Evolutionary conservation across 2,329 filamentous ascomycete species (phyloP).

Genomic region (Juglanconis juglandina): DNA sequence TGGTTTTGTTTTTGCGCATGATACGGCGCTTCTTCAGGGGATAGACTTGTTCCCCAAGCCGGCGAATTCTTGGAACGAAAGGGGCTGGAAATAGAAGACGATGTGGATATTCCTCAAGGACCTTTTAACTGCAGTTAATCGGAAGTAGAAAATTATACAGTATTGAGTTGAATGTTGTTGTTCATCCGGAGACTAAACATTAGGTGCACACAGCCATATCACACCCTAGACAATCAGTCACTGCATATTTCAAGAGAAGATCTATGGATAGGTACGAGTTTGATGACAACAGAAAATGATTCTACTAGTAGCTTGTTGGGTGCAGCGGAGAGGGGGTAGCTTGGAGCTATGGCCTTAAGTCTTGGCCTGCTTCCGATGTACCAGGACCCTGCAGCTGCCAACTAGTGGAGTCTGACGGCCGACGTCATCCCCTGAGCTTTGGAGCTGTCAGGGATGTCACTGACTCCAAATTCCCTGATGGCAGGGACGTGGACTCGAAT

Average conservation of each 20-base stretch:
- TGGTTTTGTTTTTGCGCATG: conserved; percentile 21
- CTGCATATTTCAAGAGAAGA: too few species aligned
- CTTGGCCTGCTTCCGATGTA: background rate
- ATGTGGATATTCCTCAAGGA: conserved; percentile 21
- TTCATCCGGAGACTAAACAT: background rate
- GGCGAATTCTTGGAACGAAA: conserved; percentile 17
- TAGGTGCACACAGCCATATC: background rate
- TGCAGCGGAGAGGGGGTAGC: too few species aligned
- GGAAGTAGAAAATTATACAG: background rate
- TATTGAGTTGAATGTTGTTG: too few species aligned
- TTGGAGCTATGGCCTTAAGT: background rate
- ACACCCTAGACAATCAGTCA: too few species aligned
- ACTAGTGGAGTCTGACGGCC: background rate
- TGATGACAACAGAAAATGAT: too few species aligned
- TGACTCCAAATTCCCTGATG: background rate
- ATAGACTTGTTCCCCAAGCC: conserved; percentile 19
- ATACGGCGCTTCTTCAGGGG: conserved; percentile 13
- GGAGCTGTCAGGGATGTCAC: background rate
- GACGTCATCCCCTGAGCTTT: conserved; percentile 3
- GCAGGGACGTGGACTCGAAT: background rate
- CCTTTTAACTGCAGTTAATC: background rate
- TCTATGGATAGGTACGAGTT: too few species aligned
- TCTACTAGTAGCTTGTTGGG: background rate
- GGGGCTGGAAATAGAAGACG: conserved; percentile 18
- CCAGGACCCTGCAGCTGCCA: background rate